Evolutionary conservation across 208 protist genomes (phyloP), one percentile per base, ranked within the genome.

Genomic region (Wallacemonas sp.): DNA sequence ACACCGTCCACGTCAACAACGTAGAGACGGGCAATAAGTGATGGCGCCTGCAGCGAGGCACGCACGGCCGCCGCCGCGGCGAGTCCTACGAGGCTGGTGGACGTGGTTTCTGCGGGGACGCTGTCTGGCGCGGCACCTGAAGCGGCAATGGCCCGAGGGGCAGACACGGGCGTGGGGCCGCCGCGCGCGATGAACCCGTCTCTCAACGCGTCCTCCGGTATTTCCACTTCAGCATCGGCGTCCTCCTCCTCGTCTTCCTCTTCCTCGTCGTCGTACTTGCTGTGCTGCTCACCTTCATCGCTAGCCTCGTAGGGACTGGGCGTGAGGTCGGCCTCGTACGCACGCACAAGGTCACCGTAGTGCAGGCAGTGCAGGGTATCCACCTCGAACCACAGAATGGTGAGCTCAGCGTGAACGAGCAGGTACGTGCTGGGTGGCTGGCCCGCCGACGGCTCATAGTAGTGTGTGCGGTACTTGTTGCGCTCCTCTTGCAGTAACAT

Each of bases 351-450:
- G 4, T 72, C 57, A 9, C 45, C 57, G 58, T 57, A 72, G 37
- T 54, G 66, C 26, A 72, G 48, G 15, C 41, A 44, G 24, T 65
- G 55, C 37, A 72, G 38, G 13, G 46, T 58, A 32, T 72, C 66
- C 3, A 45, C 58, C 21, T 72, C 66, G 29, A 59, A 72, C 66
- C 66, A 72, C 57, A 72, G 58, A 32, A 72, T 38, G 9, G 64
- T 38, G 26, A 72, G 33, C 45, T 72, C 66, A 19, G 55, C 66
- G 3, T 72, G 55, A 1, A 72, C 32, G 54, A 34, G 39, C 24
- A 45, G 37, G 24, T 32, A 34, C 24, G 46, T 46, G 32, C 21
- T 41, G 12, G 61, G 45, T 26, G 22, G 45, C 48, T 45, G 38
- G 24, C 39, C 39, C 17, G n/a, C n/a, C 12, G 29, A 21, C 26